Conservation (phyloP, 495 filamentous ascomycete genomes). For the Cercophora samala region DNA sequence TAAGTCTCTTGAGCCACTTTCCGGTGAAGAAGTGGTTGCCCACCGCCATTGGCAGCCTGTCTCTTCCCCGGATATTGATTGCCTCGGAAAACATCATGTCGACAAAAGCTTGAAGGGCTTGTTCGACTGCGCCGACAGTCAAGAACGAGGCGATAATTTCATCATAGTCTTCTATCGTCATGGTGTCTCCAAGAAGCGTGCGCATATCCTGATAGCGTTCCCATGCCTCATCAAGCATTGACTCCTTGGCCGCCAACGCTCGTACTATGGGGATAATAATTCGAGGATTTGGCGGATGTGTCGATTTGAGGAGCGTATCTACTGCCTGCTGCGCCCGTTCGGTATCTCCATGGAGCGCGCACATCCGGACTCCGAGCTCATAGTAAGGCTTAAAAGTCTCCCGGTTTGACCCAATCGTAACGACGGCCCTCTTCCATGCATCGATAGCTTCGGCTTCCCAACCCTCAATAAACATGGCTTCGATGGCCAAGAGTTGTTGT, state of each 20-base stretch:
- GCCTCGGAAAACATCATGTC: conserved; percentile 76
- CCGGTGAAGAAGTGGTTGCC: conserved; percentile 78
- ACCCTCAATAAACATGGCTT: conserved; percentile 59
- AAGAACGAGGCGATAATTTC: conserved; percentile 61
- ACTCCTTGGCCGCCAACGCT: conserved; percentile 37
- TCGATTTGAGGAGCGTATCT: conserved; percentile 53
- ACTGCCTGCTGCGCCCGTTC: conserved; percentile 63
- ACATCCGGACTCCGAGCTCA: conserved; percentile 67
- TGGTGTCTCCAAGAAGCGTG: conserved; percentile 54
- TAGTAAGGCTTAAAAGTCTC: conserved; percentile 57
- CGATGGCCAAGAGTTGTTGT: conserved; percentile 62
- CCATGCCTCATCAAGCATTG: conserved; percentile 56
- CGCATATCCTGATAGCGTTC: conserved; percentile 62
- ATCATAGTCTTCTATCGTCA: conserved; percentile 75
- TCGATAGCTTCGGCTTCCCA: conserved; percentile 58
- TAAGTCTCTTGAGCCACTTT: conserved; percentile 76
- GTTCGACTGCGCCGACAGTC: conserved; percentile 53
- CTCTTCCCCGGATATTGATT: conserved; percentile 40
- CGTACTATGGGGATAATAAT: conserved; percentile 66
- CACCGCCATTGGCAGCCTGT: conserved; percentile 56
- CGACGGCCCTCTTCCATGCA: conserved; percentile 59
- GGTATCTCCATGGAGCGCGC: conserved; percentile 55
- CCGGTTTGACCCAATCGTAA: conserved; percentile 50
- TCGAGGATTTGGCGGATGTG: conserved; percentile 49
- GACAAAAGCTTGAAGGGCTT: conserved; percentile 70